phyloP scores from a whole-genome alignment of 805 yeast species.

The Cyberlindnera nakhonratchasimensis region DNA sequence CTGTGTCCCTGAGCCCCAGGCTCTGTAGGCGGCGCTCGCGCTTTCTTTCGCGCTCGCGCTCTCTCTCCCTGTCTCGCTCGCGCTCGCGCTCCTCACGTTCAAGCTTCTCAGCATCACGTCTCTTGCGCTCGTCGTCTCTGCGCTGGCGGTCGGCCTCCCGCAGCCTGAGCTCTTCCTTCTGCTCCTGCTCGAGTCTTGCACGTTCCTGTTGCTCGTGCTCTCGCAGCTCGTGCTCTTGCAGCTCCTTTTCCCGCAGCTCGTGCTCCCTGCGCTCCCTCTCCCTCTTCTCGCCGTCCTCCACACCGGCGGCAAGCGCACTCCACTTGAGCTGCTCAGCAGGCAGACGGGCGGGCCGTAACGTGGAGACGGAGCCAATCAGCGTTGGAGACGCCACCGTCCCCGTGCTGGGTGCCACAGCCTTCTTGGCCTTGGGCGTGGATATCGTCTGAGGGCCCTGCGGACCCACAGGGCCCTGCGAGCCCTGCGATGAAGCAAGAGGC shows the following conservation, averaged over 20 bases:
- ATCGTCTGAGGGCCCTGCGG: not conserved
- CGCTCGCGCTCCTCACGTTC: slow-evolving; percentile 15
- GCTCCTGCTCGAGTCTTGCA: slow-evolving; percentile 5
- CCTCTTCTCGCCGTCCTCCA: slow-evolving; percentile 2
- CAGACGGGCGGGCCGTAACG: slow-evolving; percentile 10
- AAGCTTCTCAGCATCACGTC: slow-evolving; percentile 9
- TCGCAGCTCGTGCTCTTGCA: slow-evolving; percentile 6
- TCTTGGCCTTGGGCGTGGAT: slow-evolving; percentile 11
- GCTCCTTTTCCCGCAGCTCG: slow-evolving; percentile 1
- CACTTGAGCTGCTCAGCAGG: slow-evolving; percentile 12
- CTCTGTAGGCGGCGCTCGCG: slow-evolving; percentile 14
- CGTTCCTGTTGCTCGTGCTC: slow-evolving; percentile 7
- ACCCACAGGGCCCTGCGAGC: too few species aligned
- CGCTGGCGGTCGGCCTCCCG: slow-evolving; percentile 6
- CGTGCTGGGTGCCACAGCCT: not conserved
- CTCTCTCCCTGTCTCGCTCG: slow-evolving; percentile 9
- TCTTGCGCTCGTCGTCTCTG: slow-evolving; percentile 8
- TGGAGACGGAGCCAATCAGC: slow-evolving; percentile 7
- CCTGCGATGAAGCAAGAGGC: not conserved
- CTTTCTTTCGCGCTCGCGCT: slow-evolving; percentile 10
- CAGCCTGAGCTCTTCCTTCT: slow-evolving; percentile 1
- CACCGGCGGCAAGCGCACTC: slow-evolving; percentile 8
- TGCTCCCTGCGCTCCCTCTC: slow-evolving; percentile 3
- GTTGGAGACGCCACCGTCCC: slow-evolving; percentile 6
- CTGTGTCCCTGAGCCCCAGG: slow-evolving; percentile 6